Percentiles rank a stretch among this genome's conserved stretches.
These are phyloP conservation scores for Ophiocordyceps camponoti-leonardi DNA, from an alignment of 2,329 filamentous ascomycete genomes.

Conservation along the genomic window DNA sequence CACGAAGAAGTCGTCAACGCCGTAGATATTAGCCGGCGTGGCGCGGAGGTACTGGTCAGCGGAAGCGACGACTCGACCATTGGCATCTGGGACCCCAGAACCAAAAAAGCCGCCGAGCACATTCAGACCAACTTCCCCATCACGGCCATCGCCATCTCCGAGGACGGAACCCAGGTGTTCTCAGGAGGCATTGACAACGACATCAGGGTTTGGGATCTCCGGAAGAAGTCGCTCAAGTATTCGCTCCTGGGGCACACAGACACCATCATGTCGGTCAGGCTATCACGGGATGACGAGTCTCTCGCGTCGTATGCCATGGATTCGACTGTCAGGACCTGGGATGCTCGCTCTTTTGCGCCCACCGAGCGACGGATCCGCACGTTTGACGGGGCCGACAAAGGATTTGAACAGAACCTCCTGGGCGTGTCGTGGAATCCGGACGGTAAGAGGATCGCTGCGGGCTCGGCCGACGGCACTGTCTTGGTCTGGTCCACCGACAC, in stretches of 20 bases:
- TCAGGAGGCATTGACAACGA: slow-evolving; percentile 93
- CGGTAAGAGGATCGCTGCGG: slow-evolving; percentile 75
- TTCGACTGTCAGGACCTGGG: slow-evolving; percentile 87
- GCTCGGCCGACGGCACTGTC: slow-evolving; percentile 78
- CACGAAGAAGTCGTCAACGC: slow-evolving; percentile 95
- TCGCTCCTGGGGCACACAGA: slow-evolving; percentile 80
- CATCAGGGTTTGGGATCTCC: slow-evolving; percentile 91
- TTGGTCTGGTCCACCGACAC: slow-evolving; percentile 79
- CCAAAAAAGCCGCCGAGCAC: slow-evolving; percentile 75
- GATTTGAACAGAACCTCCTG: slow-evolving; percentile 82
- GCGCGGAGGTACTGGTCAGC: slow-evolving; percentile 78
- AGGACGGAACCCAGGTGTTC: slow-evolving; percentile 91
- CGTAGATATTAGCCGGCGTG: slow-evolving; percentile 73
- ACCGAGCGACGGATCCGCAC: slow-evolving; percentile 70
- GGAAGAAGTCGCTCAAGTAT: slow-evolving; percentile 80
- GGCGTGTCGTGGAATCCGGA: slow-evolving; percentile 77
- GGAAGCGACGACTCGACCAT: slow-evolving; percentile 89
- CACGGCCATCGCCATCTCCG: slow-evolving; percentile 78
- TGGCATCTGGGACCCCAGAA: slow-evolving; percentile 87
- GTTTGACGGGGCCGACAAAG: slow-evolving; percentile 79
- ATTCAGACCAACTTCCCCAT: slow-evolving; percentile 86
- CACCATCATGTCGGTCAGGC: slow-evolving; percentile 72
- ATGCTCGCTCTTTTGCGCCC: slow-evolving; percentile 86
- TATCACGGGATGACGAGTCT: slow-evolving; percentile 87
- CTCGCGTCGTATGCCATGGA: slow-evolving; percentile 89